These are phyloP conservation scores for Fusarium poae DNA, from an alignment of 2,329 filamentous ascomycete genomes.

Conservation along the genomic window DNA sequence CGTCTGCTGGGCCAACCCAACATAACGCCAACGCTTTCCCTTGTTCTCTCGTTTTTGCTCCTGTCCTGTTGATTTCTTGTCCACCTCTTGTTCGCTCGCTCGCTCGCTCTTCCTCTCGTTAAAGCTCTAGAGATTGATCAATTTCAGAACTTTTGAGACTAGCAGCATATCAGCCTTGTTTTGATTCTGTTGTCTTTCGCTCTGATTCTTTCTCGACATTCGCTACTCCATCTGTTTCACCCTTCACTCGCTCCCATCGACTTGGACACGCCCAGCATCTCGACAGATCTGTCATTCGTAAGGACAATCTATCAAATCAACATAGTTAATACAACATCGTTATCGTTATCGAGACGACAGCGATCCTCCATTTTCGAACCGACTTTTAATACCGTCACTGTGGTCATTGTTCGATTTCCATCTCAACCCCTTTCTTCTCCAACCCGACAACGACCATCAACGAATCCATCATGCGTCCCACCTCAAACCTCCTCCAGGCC, in stretches of 20 bases:
- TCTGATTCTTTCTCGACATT: slow-evolving; percentile 35
- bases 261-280: slow-evolving; percentile 26
- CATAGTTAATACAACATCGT: slow-evolving; percentile 7
- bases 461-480: slow-evolving; percentile 62
- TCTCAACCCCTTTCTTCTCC: slow-evolving; percentile 11
- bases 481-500: slow-evolving; percentile 61
- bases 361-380: neutral
- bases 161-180: slow-evolving; percentile 14
- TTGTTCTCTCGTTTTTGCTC: slow-evolving; percentile 36
- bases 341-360: slow-evolving; percentile 11
- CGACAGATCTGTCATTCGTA: slow-evolving; percentile 9
- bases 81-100: slow-evolving; percentile 5
- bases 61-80: slow-evolving; percentile 29
- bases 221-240: slow-evolving; percentile 20
- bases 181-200: slow-evolving; percentile 33
- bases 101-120: slow-evolving; percentile 29
- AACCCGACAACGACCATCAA: slow-evolving; percentile 3
- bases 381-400: neutral
- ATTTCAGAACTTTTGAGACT: slow-evolving; percentile 23
- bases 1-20: slow-evolving; percentile 40
- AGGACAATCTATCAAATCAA: slow-evolving; percentile 8
- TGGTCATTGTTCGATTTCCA: neutral
- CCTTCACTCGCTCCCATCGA: slow-evolving; percentile 24
- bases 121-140: slow-evolving; percentile 20
- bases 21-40: slow-evolving; percentile 42